phyloP scores from a whole-genome alignment of 306 rosid genomes.

The Gillenia trifoliata region DNA sequence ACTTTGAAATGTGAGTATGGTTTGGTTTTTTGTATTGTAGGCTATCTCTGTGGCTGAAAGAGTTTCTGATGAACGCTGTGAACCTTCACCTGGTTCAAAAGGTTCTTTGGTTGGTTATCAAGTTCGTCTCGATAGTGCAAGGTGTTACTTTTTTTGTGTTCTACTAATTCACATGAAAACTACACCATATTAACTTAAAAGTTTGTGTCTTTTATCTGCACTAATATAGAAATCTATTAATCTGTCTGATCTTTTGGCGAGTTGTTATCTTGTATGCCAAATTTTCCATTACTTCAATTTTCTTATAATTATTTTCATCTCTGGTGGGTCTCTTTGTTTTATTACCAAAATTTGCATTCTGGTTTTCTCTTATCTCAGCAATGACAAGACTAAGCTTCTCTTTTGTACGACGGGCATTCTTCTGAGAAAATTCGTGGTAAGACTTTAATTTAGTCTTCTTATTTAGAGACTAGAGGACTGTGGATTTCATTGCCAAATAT shows the following conservation, averaged over 20 bases:
- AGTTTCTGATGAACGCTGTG: conserved; percentile 94
- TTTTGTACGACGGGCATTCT: conserved; percentile 96
- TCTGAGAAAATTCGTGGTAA: conserved; percentile 79
- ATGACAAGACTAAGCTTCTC: conserved; percentile 80
- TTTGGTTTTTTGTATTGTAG: conserved; percentile 33
- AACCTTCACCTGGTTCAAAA: conserved; percentile 78
- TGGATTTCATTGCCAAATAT: background rate
- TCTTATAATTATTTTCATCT: background rate
- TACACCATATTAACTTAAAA: background rate
- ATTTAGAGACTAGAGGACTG: background rate
- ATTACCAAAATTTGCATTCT: background rate
- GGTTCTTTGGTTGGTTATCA: conserved; percentile 97
- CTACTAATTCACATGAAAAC: background rate
- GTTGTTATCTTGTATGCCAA: background rate
- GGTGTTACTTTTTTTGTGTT: conserved; percentile 38
- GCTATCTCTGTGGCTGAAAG: conserved; percentile 97
- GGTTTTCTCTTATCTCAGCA: conserved; percentile 43
- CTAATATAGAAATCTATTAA: background rate
- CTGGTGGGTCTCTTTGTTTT: background rate
- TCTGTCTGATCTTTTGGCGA: background rate
- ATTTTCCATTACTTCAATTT: background rate
- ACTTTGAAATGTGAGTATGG: conserved; percentile 5
- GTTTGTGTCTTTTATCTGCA: background rate
- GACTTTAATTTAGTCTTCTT: conserved; percentile 17
- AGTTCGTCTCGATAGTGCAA: conserved; percentile 96